phyloP scores from a whole-genome alignment of 192 early-diverging fungal genomes.

The Umbelopsis ramanniana region DNA sequence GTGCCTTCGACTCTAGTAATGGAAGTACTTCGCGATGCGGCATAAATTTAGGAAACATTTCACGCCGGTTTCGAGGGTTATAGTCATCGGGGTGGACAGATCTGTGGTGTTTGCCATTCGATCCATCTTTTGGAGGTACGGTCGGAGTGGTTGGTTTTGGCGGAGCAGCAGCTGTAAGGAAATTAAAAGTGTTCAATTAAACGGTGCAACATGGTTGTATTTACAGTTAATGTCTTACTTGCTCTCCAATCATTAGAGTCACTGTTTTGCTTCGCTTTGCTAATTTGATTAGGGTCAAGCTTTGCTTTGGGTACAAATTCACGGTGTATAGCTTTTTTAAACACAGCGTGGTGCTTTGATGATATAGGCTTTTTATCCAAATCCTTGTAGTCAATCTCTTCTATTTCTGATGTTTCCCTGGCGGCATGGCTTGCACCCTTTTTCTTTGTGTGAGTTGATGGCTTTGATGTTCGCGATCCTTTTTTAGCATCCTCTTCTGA shows the following conservation, averaged over 20 bases:
- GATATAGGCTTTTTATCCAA: neutral
- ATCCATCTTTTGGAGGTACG: neutral
- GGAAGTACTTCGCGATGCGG: neutral
- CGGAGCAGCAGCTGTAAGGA: neutral
- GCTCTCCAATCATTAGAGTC: constrained; percentile 16
- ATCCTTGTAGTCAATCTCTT: neutral
- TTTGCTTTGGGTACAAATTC: neutral
- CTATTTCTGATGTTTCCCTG: neutral
- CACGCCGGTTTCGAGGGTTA: neutral
- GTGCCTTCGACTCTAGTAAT: constrained; percentile 1
- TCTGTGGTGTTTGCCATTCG: neutral
- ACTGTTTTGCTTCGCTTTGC: neutral
- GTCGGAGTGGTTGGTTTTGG: neutral
- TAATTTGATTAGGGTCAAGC: neutral
- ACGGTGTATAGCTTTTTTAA: neutral
- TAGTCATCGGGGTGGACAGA: neutral
- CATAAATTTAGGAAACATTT: neutral
- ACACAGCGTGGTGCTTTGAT: neutral
- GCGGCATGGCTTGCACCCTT: neutral
- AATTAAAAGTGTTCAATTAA: neutral
- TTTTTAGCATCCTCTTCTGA: no score
- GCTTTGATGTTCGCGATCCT: no score
- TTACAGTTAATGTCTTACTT: neutral
- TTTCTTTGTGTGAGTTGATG: neutral
- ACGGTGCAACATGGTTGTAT: neutral